Base-by-base conservation (phyloP, 768 basidiomycete genomes). In the Boletus pseudopeckii region DNA sequence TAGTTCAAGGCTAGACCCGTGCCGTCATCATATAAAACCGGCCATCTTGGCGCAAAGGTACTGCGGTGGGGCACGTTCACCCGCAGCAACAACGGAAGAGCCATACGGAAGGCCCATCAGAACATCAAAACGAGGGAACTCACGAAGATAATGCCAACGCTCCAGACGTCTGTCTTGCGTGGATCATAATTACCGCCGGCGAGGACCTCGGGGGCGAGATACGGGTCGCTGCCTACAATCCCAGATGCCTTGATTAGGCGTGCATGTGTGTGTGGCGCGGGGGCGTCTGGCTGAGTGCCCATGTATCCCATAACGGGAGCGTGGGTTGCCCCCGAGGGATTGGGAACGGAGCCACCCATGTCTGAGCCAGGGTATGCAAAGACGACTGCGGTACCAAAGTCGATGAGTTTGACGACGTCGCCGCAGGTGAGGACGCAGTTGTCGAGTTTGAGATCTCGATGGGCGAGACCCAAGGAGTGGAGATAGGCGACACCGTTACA, bases 381-480 rank as follows among this genome's bases (percentile, higher is more conserved):
- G 55, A 99, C 95, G 58, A 94, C 94, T n/a, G 97, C 97, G 6
- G 97, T 99, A 48, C 97, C 97, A 74, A 99, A 99, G 73, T 99
- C 97, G 74, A 99, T 99, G 60, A 99, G 82, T 71, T 99, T 99
- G 77, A 99, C 92, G 61, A 97, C 82, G 67, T 98, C 93, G 66
- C 88, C 80, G 4, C 77, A 77, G n/a, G 90, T 96, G 92, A 99
- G 97, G 75, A 99, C 97, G 72, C 97, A 98, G 71, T 99, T 99
- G 77, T 99, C 97, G 55, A 99, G 88, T 73, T 99, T 99, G 74
- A 99, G 84, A 72, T 99, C 97, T 42, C 97, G 91, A 67, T 99
- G 97, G 6, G 97, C 97, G 47, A 98, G 86, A 26, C 97, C 97
- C 77, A 98, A 86, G 60, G 91, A 88, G 73, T 99, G 97, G 45